Percentiles rank a stretch among this genome's conserved stretches.
Conservation (phyloP, 116 monocot genomes). For the Phalaenopsis hybrid region DNA sequence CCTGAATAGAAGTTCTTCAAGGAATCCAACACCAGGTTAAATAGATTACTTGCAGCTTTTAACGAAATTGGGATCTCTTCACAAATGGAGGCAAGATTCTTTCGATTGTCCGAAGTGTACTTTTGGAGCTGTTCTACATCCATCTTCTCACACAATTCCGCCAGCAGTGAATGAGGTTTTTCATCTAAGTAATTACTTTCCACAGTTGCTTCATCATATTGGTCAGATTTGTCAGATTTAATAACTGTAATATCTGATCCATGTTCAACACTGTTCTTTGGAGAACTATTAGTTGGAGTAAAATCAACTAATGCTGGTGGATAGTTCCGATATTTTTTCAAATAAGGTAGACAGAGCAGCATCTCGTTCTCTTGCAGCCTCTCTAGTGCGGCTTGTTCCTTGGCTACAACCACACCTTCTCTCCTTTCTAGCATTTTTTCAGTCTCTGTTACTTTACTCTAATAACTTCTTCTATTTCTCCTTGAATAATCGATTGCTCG, state of each 20-base stretch:
- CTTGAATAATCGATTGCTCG: no score
- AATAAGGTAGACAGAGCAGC: conserved; percentile 54
- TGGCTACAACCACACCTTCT: no score
- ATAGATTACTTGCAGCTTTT: no score
- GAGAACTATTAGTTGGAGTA: conserved; percentile 3
- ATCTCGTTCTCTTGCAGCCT: conserved; percentile 22
- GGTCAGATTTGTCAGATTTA: conserved; percentile 21
- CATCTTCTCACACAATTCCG: conserved; percentile 67
- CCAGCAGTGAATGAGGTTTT: conserved; percentile 31
- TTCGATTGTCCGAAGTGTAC: conserved; percentile 87
- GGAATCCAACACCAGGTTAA: no score
- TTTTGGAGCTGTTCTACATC: conserved; percentile 71
- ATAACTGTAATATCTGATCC: conserved; percentile 19
- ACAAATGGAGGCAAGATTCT: conserved; percentile 71
- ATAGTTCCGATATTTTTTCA: conserved; percentile 23
- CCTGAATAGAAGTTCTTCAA: background rate
- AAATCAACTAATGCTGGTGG: conserved; percentile 9
- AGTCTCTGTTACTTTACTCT: no score
- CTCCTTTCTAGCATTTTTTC: no score
- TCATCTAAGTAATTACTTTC: conserved; percentile 23
- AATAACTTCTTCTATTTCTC: no score
- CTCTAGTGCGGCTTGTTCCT: no score
- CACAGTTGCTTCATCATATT: conserved; percentile 14
- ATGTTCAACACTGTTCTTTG: conserved; percentile 25
- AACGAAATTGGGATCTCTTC: no score